These are phyloP conservation scores for Plasmodium blacklocki DNA, from an alignment of 169 alveolate genomes.

Conservation along the genomic window DNA sequence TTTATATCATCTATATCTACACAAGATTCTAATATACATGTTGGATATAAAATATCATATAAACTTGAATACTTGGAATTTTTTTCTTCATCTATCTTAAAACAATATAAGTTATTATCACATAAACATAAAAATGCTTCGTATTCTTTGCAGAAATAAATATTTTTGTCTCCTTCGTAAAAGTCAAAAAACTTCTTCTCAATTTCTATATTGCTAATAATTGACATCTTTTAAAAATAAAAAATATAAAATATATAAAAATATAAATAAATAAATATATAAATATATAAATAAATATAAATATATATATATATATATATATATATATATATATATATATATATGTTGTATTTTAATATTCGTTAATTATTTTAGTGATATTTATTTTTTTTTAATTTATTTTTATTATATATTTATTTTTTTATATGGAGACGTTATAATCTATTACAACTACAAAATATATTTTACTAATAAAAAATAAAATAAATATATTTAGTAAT, in stretches of 20 bases:
- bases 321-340: too few relatives aligned
- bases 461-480: too few relatives aligned
- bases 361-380: too few relatives aligned
- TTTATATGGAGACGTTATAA: too few relatives aligned
- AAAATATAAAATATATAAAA: conserved; percentile 22
- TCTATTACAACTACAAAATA: too few relatives aligned
- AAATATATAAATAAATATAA: neutral
- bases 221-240: conserved; percentile 27
- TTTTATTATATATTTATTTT: too few relatives aligned
- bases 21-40: conserved; percentile 54
- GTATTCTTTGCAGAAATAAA: conserved; percentile 41
- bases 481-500: too few relatives aligned
- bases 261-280: neutral
- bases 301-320: neutral
- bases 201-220: conserved; percentile 40
- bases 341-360: too few relatives aligned
- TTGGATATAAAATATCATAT: conserved; percentile 31
- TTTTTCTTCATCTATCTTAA: conserved; percentile 21
- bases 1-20: conserved; percentile 68
- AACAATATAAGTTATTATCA: conserved; percentile 29
- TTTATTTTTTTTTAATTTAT: too few relatives aligned
- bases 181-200: conserved; percentile 59
- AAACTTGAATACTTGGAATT: neutral
- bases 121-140: conserved; percentile 57
- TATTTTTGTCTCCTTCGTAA: conserved; percentile 55